phyloP scores from a whole-genome alignment of 768 basidiomycete genomes.

The Mrakia frigida region DNA sequence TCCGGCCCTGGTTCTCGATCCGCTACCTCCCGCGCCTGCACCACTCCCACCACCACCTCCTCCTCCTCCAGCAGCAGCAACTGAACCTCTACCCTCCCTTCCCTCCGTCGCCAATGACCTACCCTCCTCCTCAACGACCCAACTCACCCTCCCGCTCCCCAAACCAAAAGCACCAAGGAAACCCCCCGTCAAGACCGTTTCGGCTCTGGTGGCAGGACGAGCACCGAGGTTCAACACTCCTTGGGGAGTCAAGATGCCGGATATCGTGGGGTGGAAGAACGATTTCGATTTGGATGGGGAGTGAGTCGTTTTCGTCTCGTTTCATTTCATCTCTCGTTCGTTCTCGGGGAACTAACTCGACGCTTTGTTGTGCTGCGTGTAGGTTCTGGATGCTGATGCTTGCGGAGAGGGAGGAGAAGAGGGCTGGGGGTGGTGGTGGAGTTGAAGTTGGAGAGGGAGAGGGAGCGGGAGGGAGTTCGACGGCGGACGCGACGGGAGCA shows the following conservation, averaged over 20 bases:
- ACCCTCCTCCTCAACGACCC: background rate
- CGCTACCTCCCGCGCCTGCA: background rate
- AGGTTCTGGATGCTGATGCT: background rate
- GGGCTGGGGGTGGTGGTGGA: background rate
- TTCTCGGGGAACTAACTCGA: background rate
- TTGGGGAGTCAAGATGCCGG: constrained; percentile 19
- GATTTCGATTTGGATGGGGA: constrained; percentile 29
- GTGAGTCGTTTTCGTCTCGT: background rate
- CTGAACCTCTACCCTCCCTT: background rate
- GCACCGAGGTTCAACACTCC: constrained; percentile 14
- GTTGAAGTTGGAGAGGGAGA: background rate
- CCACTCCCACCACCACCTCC: no score
- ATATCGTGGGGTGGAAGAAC: constrained; percentile 2
- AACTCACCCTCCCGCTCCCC: background rate
- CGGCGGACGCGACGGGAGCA: no score
- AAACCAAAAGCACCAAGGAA: background rate
- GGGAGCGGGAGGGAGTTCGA: background rate
- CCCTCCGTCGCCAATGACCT: background rate
- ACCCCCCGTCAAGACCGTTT: background rate
- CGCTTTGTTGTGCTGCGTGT: background rate
- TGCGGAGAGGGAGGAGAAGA: background rate
- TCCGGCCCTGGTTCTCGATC: background rate
- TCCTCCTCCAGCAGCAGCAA: no score
- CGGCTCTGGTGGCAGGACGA: background rate
- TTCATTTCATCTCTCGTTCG: background rate